Evolutionary conservation across 2,329 filamentous ascomycete genomes (phyloP), one percentile per base, ranked within the genome.

Genomic region (Rhinocladiella similis): DNA sequence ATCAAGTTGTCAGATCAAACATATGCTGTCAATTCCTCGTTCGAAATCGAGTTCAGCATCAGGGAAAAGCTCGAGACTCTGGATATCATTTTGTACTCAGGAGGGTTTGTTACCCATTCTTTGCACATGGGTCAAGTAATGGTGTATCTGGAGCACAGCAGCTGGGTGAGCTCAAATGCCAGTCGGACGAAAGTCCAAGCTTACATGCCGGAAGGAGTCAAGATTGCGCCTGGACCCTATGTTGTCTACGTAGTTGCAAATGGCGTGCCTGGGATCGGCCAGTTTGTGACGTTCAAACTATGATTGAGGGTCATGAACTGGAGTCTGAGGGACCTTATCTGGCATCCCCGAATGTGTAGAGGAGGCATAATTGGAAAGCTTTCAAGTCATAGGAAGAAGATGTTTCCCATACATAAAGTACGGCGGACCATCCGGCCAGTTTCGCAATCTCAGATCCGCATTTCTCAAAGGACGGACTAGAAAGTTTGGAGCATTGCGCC

Each of bases 81-180:
- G 61, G 67, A 64, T 2, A 71, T 80, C 50, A 79, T 80, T 65
- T 73, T 85, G 18, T 83, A 84, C 68, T 77, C 84, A 63, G 80
- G 80, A 42, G 83, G 83, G 5, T 85, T 83, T 62, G 79, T 84
- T 41, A 85, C 83, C 35, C 83, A 86, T 68, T 79, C 76, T 1
- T 65, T 85, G 18, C 83, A 85, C 66, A 85, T 85, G 83, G 81
- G 81, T 42, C 81, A 84, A 61, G 77, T 82, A 10, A 81, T 84
- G 77, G 55, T 80, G 39, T 77, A 78, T 63, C 71, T 85, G 39
- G 81, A 84, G 60, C 71, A 67, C 43, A 70, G 69, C 18, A 79
- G 77, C 38, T 84, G 78, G 68, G 65, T 64, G n/a, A 65, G 73
- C 1, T 29, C 48, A 75, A 75, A 10, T 61, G 65, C 39, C 72